phyloP scores from a whole-genome alignment of 2,329 filamentous ascomycete genomes.

The Beauveria asiatica region DNA sequence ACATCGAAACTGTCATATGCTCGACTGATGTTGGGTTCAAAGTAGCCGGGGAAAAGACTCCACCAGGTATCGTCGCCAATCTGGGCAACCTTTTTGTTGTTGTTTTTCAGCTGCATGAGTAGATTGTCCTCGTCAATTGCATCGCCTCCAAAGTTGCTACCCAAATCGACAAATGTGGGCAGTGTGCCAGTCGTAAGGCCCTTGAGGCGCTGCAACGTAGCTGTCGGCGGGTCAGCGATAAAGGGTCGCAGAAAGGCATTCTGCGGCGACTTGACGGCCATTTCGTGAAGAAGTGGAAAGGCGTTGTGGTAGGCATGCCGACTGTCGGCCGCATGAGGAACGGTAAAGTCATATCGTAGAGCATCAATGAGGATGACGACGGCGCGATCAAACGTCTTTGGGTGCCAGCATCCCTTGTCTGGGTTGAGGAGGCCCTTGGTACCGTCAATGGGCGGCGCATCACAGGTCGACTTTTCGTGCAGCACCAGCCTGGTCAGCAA shows the following conservation, averaged over 20 bases:
- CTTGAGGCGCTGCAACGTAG: conserved; percentile 86
- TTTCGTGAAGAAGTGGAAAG: conserved; percentile 79
- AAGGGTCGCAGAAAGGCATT: conserved; percentile 90
- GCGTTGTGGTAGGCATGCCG: conserved; percentile 68
- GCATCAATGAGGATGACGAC: conserved; percentile 89
- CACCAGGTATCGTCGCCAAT: conserved; percentile 98
- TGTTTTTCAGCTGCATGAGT: conserved; percentile 56
- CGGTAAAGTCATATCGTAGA: conserved; percentile 90
- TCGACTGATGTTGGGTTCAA: conserved; percentile 74
- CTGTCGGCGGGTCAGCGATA: conserved; percentile 92
- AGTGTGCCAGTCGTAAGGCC: conserved; percentile 91
- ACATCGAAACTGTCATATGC: conserved; percentile 98
- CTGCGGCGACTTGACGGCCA: conserved; percentile 60
- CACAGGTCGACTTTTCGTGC: conserved; percentile 66
- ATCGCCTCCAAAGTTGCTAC: conserved; percentile 90
- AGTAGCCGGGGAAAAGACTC: conserved; percentile 85
- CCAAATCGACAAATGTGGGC: conserved; percentile 88
- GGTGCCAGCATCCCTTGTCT: conserved; percentile 83
- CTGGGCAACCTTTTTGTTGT: conserved; percentile 72
- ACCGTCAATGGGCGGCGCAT: conserved; percentile 55
- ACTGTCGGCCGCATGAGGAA: conserved; percentile 49
- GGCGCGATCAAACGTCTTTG: conserved; percentile 85
- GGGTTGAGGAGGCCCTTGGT: conserved; percentile 31
- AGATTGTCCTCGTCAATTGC: conserved; percentile 89
- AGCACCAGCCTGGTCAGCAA: conserved; percentile 78